Base-by-base conservation (phyloP, 176 grass and related monocot species). In the Olyra latifolia region DNA sequence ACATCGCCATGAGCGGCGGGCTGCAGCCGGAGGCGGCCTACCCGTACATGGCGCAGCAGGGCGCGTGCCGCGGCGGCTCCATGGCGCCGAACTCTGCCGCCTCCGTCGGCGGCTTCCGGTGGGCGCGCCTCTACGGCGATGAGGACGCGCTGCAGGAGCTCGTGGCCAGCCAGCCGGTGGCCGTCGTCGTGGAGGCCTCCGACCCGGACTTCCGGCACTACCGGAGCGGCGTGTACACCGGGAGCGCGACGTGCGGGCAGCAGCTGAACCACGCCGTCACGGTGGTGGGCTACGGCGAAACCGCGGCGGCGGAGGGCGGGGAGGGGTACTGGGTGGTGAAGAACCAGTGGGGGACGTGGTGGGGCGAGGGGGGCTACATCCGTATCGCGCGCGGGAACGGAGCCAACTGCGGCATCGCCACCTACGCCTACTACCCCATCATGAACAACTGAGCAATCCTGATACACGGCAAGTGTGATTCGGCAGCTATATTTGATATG, bases 141-240 rank as follows among this genome's bases (percentile, higher is more conserved):
- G 87, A 90, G 69, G 70, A 71, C 41, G 50, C 49, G 44, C 67
- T 93, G 23, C 57, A 77, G 70, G 66, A 38, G 56, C 82, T 83
- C 15, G 85, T 79, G 6, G 79, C 78, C 32, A 71, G 62, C 30
- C 88, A 91, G 75, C 82, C 88, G 1, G 74, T 94, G 16, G 84
- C 82, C 1, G 85, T 82, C 48, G 82, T n/a, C 28, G 30, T 94
- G 23, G 91, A 86, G 44, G 91, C 56, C 45, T 55, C 80, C 17
- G 88, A 80, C 4, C 71, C 43, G 8, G 88, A 91, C 69, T 94
- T 94, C 62, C 88, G 85, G 78, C 67, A 86, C 54, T 94, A 94
- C 72, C 43, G 42, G 3, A 38, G 82, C 46, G 88, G 88, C 7
- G 46, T 91, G 11, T 94, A 83, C 74, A 39, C 82, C 16, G 91